Conservation (phyloP, 805 yeast genomes). For the Candida takata region DNA sequence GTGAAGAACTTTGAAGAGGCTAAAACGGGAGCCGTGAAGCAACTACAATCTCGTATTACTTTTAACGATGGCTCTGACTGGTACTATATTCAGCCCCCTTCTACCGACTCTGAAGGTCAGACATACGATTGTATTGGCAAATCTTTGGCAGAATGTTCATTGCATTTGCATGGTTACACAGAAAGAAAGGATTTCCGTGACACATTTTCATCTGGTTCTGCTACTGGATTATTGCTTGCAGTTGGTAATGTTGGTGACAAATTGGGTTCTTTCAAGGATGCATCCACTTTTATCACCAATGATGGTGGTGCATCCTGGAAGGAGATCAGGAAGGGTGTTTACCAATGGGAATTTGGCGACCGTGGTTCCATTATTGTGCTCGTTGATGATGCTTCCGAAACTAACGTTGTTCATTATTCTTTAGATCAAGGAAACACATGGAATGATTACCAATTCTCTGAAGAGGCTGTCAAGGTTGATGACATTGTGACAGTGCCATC, state of each 20-base stretch:
- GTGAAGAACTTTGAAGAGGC: slow-evolving; percentile 51
- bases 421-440: slow-evolving; percentile 76
- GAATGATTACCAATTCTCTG: slow-evolving; percentile 57
- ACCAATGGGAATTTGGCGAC: slow-evolving; percentile 96
- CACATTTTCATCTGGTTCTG: slow-evolving; percentile 81
- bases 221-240: slow-evolving; percentile 79
- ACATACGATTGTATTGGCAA: slow-evolving; percentile 45
- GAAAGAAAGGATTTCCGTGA: slow-evolving; percentile 82
- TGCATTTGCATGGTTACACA: slow-evolving; percentile 86
- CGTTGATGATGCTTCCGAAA: slow-evolving; percentile 48
- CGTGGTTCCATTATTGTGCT: slow-evolving; percentile 81
- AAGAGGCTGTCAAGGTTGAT: slow-evolving; percentile 44
- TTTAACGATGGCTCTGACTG: slow-evolving; percentile 92
- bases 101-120: slow-evolving; percentile 52
- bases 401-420: slow-evolving; percentile 59
- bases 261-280: slow-evolving; percentile 41
- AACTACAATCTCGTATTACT: slow-evolving; percentile 64
- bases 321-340: slow-evolving; percentile 64
- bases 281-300: slow-evolving; percentile 66
- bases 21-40: slow-evolving; percentile 40
- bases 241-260: slow-evolving; percentile 81
- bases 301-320: slow-evolving; percentile 92
- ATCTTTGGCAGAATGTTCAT: slow-evolving; percentile 56
- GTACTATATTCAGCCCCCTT: slow-evolving; percentile 66
- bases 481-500: slow-evolving; percentile 89